These are phyloP conservation scores for Sporisorium exsertum DNA, from an alignment of 1,284 basidiomycete species.

Conservation along the genomic window DNA sequence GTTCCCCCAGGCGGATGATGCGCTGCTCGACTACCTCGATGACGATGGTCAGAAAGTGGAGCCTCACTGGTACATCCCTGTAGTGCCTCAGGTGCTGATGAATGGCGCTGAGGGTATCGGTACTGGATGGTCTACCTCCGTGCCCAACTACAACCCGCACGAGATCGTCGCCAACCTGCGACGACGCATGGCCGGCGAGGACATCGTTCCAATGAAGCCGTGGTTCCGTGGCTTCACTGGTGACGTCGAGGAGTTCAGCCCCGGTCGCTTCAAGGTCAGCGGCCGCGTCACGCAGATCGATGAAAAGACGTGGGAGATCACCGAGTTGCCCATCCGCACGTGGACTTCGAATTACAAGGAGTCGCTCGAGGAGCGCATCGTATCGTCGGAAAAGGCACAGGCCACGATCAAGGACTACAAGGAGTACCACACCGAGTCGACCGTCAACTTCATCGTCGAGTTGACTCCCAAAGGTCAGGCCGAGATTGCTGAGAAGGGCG, in stretches of 20 bases:
- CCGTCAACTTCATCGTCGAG: slow-evolving; percentile 88
- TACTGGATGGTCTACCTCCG: slow-evolving; percentile 94
- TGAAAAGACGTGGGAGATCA: slow-evolving; percentile 91
- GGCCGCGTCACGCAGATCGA: slow-evolving; percentile 83
- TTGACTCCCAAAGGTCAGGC: slow-evolving; percentile 85
- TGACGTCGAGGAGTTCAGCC: slow-evolving; percentile 81
- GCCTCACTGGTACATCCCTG: slow-evolving; percentile 93
- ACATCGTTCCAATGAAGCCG: slow-evolving; percentile 85
- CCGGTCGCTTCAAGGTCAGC: slow-evolving; percentile 87
- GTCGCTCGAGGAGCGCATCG: slow-evolving; percentile 80
- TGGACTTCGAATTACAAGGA: slow-evolving; percentile 96
- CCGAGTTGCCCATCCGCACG: slow-evolving; percentile 91
- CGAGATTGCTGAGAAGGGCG: slow-evolving; percentile 87
- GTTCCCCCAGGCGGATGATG: slow-evolving; percentile 87
- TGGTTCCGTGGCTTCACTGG: slow-evolving; percentile 97
- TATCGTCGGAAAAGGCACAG: slow-evolving; percentile 76
- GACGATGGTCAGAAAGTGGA: slow-evolving; percentile 92
- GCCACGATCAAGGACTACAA: slow-evolving; percentile 72
- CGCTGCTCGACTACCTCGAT: slow-evolving; percentile 82
- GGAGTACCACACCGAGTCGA: slow-evolving; percentile 80
- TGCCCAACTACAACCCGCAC: slow-evolving; percentile 92
- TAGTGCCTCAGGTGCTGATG: slow-evolving; percentile 87
- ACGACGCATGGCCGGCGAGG: slow-evolving; percentile 87
- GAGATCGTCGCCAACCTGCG: slow-evolving; percentile 91
- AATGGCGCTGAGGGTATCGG: slow-evolving; percentile 99